Percentiles rank a stretch among this genome's conserved stretches.
Conservation (phyloP, 163 green algal species). For the Chloromonas sp. region DNA sequence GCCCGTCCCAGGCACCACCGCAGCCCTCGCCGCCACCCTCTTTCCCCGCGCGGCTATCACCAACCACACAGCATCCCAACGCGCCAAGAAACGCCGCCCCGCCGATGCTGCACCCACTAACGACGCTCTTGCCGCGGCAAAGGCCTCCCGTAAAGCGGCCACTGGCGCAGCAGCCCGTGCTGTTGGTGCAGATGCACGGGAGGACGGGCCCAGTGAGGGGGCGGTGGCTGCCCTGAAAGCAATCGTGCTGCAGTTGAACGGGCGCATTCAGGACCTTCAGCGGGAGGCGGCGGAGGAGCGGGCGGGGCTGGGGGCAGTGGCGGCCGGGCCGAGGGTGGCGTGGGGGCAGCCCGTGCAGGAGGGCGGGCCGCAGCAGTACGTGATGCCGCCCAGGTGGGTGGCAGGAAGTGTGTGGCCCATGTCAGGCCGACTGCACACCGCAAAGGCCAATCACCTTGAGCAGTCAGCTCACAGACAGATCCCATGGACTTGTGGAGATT, state of each 20-base stretch:
- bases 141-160: not conserved
- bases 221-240: not conserved
- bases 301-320: not conserved
- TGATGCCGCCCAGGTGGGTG: too few species aligned
- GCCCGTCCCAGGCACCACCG: not conserved
- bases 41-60: not conserved
- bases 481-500: too few species aligned
- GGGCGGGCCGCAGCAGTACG: too few species aligned
- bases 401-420: too few species aligned
- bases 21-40: not conserved
- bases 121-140: not conserved
- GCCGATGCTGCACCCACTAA: not conserved
- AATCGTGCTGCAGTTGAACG: conserved; percentile 2
- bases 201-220: not conserved
- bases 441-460: too few species aligned
- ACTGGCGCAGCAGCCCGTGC: not conserved
- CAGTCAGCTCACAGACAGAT: too few species aligned
- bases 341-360: not conserved
- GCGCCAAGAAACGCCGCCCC: too few species aligned
- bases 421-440: too few species aligned
- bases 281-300: not conserved
- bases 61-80: not conserved
- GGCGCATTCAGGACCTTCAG: conserved; percentile 2
- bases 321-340: too few species aligned
- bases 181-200: not conserved